phyloP scores from a whole-genome alignment of 2,329 filamentous ascomycete genomes.

The Phoma sp. region DNA sequence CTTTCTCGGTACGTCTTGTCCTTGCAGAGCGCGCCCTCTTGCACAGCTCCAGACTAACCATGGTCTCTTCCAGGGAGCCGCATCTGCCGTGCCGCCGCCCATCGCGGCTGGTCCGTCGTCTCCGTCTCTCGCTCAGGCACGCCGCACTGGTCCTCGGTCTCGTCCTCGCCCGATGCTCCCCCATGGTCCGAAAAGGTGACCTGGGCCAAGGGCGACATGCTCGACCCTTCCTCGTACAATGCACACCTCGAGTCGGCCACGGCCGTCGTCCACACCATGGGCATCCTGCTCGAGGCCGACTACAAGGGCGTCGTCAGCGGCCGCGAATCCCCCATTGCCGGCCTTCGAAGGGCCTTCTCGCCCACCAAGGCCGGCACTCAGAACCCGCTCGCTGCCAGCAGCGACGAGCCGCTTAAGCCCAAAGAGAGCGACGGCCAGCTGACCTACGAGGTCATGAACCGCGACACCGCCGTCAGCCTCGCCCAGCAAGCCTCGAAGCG shows the following conservation, averaged over 20 bases:
- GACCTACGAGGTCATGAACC: conserved; percentile 97
- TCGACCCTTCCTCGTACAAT: conserved; percentile 80
- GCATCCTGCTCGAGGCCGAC: conserved; percentile 94
- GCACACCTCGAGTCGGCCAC: conserved; percentile 76
- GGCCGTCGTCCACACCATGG: conserved; percentile 92
- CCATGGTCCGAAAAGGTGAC: conserved; percentile 81
- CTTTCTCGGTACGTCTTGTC: conserved; percentile 69
- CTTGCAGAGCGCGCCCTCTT: too few relatives aligned
- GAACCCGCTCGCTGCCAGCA: conserved; percentile 71
- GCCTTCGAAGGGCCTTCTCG: conserved; percentile 79
- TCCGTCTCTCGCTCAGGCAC: conserved; percentile 95
- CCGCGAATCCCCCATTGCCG: conserved; percentile 78
- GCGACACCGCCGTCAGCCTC: conserved; percentile 82
- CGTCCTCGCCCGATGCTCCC: conserved; percentile 72
- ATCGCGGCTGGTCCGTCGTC: conserved; percentile 87
- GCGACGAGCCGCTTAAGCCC: conserved; percentile 65
- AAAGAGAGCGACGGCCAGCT: conserved; percentile 75
- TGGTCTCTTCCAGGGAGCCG: conserved; percentile 61
- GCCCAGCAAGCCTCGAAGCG: conserved; percentile 75
- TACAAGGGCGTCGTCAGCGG: conserved; percentile 93
- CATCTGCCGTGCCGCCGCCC: conserved; percentile 88
- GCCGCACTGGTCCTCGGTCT: conserved; percentile 81
- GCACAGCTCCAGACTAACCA: too few relatives aligned
- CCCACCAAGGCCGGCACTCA: conserved; percentile 64
- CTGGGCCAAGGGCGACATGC: conserved; percentile 88